Evolutionary conservation across 768 basidiomycete species (phyloP).

Genomic region (Rhizopogon salebrosus): DNA sequence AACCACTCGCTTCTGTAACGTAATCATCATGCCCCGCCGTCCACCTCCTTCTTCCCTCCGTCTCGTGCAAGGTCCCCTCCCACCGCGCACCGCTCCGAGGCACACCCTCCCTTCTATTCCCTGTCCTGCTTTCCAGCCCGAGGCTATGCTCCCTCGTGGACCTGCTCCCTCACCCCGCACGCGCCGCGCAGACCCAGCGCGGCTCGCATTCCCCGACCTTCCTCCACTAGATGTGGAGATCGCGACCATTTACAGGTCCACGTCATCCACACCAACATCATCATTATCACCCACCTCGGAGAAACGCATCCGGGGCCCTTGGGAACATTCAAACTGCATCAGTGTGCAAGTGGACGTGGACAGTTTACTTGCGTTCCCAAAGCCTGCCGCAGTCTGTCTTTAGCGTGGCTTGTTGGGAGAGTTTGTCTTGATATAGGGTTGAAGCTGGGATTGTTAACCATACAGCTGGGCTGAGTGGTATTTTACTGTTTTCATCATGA

Average conservation of each 20-base stretch:
- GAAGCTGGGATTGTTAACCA: too few relatives aligned
- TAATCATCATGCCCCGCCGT: conserved; percentile 54
- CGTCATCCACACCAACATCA: conserved; percentile 1
- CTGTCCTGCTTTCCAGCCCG: conserved; percentile 41
- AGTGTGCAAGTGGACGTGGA: conserved; percentile 40
- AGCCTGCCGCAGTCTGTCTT: conserved; percentile 34
- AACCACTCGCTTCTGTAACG: not conserved
- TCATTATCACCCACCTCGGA: conserved; percentile 14
- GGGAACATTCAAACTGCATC: conserved; percentile 52
- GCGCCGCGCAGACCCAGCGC: conserved; percentile 4
- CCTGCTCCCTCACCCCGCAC: conserved; percentile 16
- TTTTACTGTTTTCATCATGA: conserved; percentile 1
- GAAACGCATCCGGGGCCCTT: conserved; percentile 42
- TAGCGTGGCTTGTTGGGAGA: conserved; percentile 3
- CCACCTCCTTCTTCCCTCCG: conserved; percentile 62
- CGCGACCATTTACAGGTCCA: conserved; percentile 12
- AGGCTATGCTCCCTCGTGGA: conserved; percentile 18
- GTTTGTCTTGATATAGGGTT: not conserved
- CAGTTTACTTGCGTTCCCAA: conserved; percentile 38
- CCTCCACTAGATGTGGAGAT: conserved; percentile 19
- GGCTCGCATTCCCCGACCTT: conserved; percentile 15
- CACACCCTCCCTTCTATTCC: conserved; percentile 68
- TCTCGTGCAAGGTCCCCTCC: conserved; percentile 56
- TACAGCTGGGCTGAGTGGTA: conserved; percentile 4
- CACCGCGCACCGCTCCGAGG: conserved; percentile 54